Evolutionary conservation across 2,329 filamentous ascomycete genomes (phyloP).

Genomic region (Rhinocladiella mackenziei): DNA sequence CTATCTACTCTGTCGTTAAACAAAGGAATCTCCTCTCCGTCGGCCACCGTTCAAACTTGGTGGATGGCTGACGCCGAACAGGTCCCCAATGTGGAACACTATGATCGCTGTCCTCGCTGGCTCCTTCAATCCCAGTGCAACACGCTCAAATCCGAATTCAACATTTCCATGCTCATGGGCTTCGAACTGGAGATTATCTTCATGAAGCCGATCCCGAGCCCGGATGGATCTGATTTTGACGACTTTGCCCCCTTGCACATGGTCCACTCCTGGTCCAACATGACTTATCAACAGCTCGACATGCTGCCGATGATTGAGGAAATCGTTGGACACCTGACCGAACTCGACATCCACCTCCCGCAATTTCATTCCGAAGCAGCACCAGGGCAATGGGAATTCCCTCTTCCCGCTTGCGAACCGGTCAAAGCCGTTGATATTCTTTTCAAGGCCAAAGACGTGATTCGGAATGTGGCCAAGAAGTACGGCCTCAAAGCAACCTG

Average conservation of each 20-base stretch:
- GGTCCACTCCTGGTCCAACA: conserved; percentile 68
- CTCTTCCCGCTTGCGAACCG: conserved; percentile 61
- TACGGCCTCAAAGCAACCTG: conserved; percentile 66
- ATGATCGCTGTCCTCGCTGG: conserved; percentile 58
- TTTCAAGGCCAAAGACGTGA: conserved; percentile 65
- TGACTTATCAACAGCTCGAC: conserved; percentile 57
- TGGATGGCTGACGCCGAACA: conserved; percentile 54
- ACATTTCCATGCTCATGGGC: conserved; percentile 62
- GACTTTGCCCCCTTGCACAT: conserved; percentile 50
- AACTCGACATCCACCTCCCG: conserved; percentile 62
- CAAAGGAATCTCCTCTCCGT: conserved; percentile 47
- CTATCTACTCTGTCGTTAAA: conserved; percentile 58
- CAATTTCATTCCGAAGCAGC: conserved; percentile 72
- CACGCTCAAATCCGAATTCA: conserved; percentile 48
- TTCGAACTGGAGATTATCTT: conserved; percentile 82
- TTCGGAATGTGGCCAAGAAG: conserved; percentile 60
- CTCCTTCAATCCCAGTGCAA: conserved; percentile 55
- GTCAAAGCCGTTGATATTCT: conserved; percentile 68
- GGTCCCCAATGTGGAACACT: conserved; percentile 13
- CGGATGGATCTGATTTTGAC: conserved; percentile 28
- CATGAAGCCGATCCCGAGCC: conserved; percentile 47
- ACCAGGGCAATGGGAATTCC: conserved; percentile 72
- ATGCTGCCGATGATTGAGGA: conserved; percentile 60
- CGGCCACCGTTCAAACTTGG: conserved; percentile 63
- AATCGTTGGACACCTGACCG: conserved; percentile 58